Conservation (phyloP, 257 asterid species). For the Ballota nigra region DNA sequence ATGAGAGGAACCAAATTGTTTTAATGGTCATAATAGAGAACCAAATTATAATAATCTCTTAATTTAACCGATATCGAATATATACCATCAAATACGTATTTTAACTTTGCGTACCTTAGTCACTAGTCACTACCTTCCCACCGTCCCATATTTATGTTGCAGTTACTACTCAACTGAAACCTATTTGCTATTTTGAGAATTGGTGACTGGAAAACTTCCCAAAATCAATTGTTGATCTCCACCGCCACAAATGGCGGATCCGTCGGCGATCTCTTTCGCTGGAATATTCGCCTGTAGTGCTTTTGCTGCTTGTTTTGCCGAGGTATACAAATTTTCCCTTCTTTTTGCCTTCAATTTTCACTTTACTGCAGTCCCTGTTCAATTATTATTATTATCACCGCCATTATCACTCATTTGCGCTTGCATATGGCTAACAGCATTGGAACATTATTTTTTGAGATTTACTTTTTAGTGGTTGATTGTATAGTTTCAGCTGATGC, state of each 20-base stretch:
- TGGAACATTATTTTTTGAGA: background rate
- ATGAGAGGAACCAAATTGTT: too few relatives aligned
- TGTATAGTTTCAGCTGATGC: slow-evolving; percentile 19
- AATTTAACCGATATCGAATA: background rate
- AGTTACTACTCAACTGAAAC: background rate
- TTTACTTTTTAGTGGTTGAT: background rate
- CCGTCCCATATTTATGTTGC: background rate
- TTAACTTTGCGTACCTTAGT: background rate
- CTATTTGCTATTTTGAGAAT: slow-evolving; percentile 1
- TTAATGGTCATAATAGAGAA: too few relatives aligned
- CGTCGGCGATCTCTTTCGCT: slow-evolving; percentile 65
- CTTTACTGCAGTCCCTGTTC: slow-evolving; percentile 18
- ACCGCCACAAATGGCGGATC: slow-evolving; percentile 61
- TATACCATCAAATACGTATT: background rate
- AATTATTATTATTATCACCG: background rate
- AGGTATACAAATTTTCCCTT: slow-evolving; percentile 43
- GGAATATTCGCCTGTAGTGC: slow-evolving; percentile 75
- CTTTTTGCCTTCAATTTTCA: background rate
- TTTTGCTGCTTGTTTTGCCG: slow-evolving; percentile 87
- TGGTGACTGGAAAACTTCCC: background rate
- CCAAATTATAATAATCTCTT: too few relatives aligned
- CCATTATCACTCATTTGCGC: slow-evolving; percentile 4
- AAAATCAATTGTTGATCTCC: slow-evolving; percentile 19
- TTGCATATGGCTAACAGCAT: slow-evolving; percentile 17
- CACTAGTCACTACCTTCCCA: background rate